Base-by-base conservation (phyloP, 345 rosid species). In the Rhodamnia argentea region DNA sequence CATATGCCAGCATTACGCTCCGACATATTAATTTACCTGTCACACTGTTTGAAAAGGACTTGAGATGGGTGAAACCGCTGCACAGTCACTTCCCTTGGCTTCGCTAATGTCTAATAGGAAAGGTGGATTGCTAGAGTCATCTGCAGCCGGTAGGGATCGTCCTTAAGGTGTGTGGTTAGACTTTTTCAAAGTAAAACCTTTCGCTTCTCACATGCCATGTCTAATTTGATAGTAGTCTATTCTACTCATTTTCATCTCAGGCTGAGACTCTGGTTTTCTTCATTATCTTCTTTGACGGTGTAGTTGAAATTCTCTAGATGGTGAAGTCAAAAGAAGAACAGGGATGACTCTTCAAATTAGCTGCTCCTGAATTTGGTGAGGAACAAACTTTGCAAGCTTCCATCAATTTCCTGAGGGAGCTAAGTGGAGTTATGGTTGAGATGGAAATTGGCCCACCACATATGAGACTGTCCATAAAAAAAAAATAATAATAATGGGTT, bases 21-120 rank as follows among this genome's bases (percentile, higher is more conserved):
- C 18, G n/a, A 44, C 58, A 55, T n/a, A 27, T 29, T 6, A 55
- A 52, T 84, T 24, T 26, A 2, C 29, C 57, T 58, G 27, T 22
- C 22, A 37, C 7, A 37, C 75, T 52, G 76, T 81, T 20, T 51
- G 53, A 32, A 56, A 50, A 89, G 89, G 85, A 83, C 85, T 85
- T 85, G 89, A 87, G 85, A 88, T 89, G 83, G 93, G 87, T 51
- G 86, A 84, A 18, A 83, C 86, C 32, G 83, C 75, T 54, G 16
- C 87, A 32, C 84, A 32, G 53, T 42, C 89, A 22, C 87, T 85
- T 84, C 89, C 91, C 85, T 88, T 87, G 32, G 86, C 60, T 87
- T 60, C 87, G 60, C 90, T 60, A 78, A 84, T 83, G 47, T 90
- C 89, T 59, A 84, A 75, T 86, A 60, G 60, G 76, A 89, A 88